Evolutionary conservation across 2,329 filamentous ascomycete species (phyloP).

Genomic region (Fusarium poae): DNA sequence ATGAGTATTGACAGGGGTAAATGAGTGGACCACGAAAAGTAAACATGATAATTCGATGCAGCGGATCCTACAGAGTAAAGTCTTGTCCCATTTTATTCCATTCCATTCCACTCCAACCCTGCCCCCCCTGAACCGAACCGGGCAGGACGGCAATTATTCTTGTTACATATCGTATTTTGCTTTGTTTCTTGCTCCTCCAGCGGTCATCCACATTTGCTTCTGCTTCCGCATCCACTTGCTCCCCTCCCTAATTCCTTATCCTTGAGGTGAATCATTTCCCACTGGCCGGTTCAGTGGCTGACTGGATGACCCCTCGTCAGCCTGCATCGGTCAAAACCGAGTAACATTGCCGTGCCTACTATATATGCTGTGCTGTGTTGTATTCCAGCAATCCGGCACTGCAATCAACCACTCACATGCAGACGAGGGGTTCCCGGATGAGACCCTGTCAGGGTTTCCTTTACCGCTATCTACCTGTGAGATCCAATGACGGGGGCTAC

Average conservation of each 20-base stretch:
- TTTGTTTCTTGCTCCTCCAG: conserved; percentile 29
- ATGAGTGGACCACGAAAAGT: conserved; percentile 35
- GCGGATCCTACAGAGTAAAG: conserved; percentile 11
- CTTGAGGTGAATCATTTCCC: conserved; percentile 35
- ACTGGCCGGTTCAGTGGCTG: conserved; percentile 44
- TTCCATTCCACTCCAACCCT: not conserved
- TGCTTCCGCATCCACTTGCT: not conserved
- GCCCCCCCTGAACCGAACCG: not conserved
- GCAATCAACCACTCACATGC: conserved; percentile 33
- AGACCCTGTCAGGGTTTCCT: conserved; percentile 30
- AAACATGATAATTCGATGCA: conserved; percentile 29
- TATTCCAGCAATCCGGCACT: conserved; percentile 42
- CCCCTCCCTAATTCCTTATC: conserved; percentile 15
- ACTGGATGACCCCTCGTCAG: conserved; percentile 39
- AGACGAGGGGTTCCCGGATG: conserved; percentile 42
- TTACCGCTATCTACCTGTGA: conserved; percentile 8
- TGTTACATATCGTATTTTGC: conserved; percentile 24
- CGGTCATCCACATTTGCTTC: not conserved
- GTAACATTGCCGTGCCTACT: conserved; percentile 3
- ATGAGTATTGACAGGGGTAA: conserved; percentile 24
- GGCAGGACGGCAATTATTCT: not conserved
- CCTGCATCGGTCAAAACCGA: conserved; percentile 48
- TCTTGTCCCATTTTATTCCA: conserved; percentile 19
- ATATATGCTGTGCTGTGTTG: conserved; percentile 11
- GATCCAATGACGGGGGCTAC: conserved; percentile 34